A percentile compares a stretch with the other conserved stretches of the same genome.
Conservation (phyloP, 768 basidiomycete species). For the Pleurotus tuoliensis region DNA sequence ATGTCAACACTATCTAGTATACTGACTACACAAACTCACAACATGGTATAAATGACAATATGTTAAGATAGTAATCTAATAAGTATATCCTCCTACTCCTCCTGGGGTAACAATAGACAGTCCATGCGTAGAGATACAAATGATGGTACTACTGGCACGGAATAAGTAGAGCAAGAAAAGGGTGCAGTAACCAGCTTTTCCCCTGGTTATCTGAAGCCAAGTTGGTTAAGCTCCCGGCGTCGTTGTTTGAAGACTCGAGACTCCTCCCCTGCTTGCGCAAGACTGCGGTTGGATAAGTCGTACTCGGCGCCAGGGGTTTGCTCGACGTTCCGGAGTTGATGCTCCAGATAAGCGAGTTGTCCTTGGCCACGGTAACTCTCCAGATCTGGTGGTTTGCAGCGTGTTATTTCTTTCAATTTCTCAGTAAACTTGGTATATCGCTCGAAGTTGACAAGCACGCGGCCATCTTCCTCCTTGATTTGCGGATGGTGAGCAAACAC, state of each 20-base stretch:
- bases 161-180: not conserved
- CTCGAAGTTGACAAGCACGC: constrained; percentile 37
- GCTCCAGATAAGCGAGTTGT: constrained; percentile 38
- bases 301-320: constrained; percentile 25
- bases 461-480: constrained; percentile 25
- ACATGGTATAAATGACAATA: not conserved
- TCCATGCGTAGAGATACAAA: too few relatives aligned
- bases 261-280: constrained; percentile 25
- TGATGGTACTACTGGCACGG: too few relatives aligned
- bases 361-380: constrained; percentile 27
- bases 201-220: constrained; percentile 19
- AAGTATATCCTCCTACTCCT: too few relatives aligned
- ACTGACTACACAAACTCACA: not conserved
- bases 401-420: constrained; percentile 28
- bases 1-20: not conserved
- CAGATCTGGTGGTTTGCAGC: constrained; percentile 29
- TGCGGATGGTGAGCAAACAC: constrained; percentile 27
- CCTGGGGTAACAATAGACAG: too few relatives aligned
- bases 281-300: constrained; percentile 30
- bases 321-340: constrained; percentile 29
- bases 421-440: constrained; percentile 35
- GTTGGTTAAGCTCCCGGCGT: constrained; percentile 16
- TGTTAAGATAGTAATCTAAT: too few relatives aligned
- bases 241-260: constrained; percentile 15
- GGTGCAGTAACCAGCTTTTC: not conserved